Percentiles rank a stretch among this genome's conserved stretches.
phyloP scores from a whole-genome alignment of 2,329 filamentous ascomycete species.

The Fusarium metavorans region DNA sequence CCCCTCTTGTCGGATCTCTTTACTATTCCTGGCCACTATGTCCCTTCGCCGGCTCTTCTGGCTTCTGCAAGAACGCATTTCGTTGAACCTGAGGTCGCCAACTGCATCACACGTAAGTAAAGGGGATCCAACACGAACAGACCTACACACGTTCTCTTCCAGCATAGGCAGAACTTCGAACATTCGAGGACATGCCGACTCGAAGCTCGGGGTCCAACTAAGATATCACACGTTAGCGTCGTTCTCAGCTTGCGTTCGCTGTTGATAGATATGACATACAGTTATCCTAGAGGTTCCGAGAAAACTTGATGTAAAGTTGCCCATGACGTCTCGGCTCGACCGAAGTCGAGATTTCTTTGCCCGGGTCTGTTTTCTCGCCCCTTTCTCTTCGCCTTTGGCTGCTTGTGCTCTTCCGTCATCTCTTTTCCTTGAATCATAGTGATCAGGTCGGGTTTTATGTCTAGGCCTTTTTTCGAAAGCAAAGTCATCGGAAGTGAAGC shows the following conservation, averaged over 20 bases:
- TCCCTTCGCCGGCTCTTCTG: conserved; percentile 23
- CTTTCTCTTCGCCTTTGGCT: conserved; percentile 20
- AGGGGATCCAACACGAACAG: conserved; percentile 23
- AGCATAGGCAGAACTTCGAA: conserved; percentile 33
- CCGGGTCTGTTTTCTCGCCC: conserved; percentile 7
- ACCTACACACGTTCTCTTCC: not conserved
- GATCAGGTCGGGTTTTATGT: conserved; percentile 67
- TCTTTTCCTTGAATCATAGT: conserved; percentile 61
- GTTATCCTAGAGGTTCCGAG: conserved; percentile 56
- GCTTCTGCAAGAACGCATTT: conserved; percentile 56
- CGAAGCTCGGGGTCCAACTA: conserved; percentile 52
- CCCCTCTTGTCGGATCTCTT: not conserved
- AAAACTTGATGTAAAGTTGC: conserved; percentile 66
- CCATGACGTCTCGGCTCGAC: conserved; percentile 62
- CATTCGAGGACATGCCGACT: conserved; percentile 51
- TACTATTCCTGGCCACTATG: not conserved
- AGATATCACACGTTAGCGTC: not conserved
- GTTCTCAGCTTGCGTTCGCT: not conserved
- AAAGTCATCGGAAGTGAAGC: not conserved
- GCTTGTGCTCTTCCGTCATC: not conserved
- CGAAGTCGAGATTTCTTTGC: conserved; percentile 46
- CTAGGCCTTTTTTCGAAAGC: conserved; percentile 64
- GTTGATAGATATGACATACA: conserved; percentile 36
- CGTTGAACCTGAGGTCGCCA: conserved; percentile 64
- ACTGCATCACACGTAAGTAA: conserved; percentile 48